phyloP scores from a whole-genome alignment of 129 eudicot genomes.

The carrot (Daucus carota) region DH1_v3.0 NC_030389.2:25744001-25744500 shows the following conservation, averaged over 20 bases:
- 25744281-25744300: slow-evolving; percentile 3
- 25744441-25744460: background rate
- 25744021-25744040: background rate
- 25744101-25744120: background rate
- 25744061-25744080: no score
- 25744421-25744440: background rate
- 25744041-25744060: background rate
- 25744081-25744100: background rate
- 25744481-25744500: background rate
- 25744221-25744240: background rate
- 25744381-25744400: background rate
- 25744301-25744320: slow-evolving; percentile 10
- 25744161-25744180: slow-evolving; percentile 1
- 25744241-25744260: slow-evolving; percentile 1
- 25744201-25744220: background rate
- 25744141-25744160: background rate
- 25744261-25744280: background rate
- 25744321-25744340: slow-evolving; percentile 39
- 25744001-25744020: background rate
- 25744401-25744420: background rate
- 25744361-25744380: background rate
- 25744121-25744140: background rate
- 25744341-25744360: background rate
- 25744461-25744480: background rate
- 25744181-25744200: background rate